Base-by-base conservation (phyloP, 495 filamentous ascomycete genomes). In the Chaetomium tenue region DNA sequence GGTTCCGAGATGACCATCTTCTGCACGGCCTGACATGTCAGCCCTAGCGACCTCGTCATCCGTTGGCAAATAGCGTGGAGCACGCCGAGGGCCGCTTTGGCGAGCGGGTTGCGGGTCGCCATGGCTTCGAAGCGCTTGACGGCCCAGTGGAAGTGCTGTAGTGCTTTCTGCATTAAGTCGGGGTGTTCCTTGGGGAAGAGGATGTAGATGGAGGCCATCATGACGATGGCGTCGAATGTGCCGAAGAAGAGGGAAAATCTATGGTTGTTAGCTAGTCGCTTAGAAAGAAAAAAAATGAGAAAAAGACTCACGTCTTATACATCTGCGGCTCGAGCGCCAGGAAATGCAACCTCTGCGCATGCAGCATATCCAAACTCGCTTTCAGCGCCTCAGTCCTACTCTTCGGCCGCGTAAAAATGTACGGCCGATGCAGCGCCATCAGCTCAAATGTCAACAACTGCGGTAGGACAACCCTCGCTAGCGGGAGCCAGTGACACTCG, bases 211-310 rank as follows among this genome's bases (percentile, higher is more conserved):
- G 85, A 82, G 5, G 84, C 78, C 58, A 87, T 80, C 59, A 88
- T 77, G 33, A 87, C 80, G 60, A 86, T 78, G 22, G 86, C 85
- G 70, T 88, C 86, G 63, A 88, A 88, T 2, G 83, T 86, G 52
- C 81, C 82, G 40, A 84, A 82, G 61, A 87, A 83, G 11, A 82
- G 71, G 20, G 79, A 75, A 66, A 81, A 80, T 8, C 72, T 74
- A 33, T 2, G 9, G 1, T 37, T 12, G 15, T 22, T 44, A 47
- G 23, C 18, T 44, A 16, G 16, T 47, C 13, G 18, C 26, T 3
- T 20, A n/a, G 0, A 55, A 18, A 18, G 37, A 37, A 55, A 55
- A 18, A 5, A 57, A 42, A 7, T 13, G 7, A 16, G 13, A 13
- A 12, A 12, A 9, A 39, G 18, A 68, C 71, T 26, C 50, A 82